Evolutionary conservation across 164 flowering plant species (phyloP).

Genomic region (Taxillus chinensis): DNA sequence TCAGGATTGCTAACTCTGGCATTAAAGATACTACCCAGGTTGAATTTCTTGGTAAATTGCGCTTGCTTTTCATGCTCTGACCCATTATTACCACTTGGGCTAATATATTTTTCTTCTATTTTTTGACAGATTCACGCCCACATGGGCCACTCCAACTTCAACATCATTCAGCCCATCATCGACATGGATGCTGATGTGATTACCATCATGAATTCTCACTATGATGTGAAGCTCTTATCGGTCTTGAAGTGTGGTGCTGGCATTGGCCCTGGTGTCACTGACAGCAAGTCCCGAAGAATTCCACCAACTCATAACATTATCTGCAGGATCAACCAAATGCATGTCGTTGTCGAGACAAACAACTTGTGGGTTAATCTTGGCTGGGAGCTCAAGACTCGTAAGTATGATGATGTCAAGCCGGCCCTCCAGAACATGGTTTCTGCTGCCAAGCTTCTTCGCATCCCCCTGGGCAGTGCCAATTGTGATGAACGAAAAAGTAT

Average conservation of each 20-base stretch:
- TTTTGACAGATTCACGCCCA: conserved; percentile 1
- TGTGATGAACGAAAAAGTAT: neutral
- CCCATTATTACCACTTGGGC: neutral
- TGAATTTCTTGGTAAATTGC: neutral
- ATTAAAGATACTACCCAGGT: conserved; percentile 12
- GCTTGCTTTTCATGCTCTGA: neutral
- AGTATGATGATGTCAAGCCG: conserved; percentile 8
- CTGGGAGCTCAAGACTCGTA: conserved; percentile 8
- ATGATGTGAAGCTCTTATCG: conserved; percentile 6
- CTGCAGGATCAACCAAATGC: conserved; percentile 7
- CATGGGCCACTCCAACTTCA: conserved; percentile 9
- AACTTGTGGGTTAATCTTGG: conserved; percentile 7
- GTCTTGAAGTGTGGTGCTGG: conserved; percentile 9
- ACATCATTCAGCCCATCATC: conserved; percentile 1
- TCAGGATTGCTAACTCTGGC: conserved; percentile 6
- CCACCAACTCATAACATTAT: conserved; percentile 6
- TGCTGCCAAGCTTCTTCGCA: neutral
- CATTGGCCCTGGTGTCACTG: conserved; percentile 10
- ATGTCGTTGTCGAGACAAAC: conserved; percentile 5
- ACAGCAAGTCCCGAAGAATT: conserved; percentile 8
- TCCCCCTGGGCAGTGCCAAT: neutral
- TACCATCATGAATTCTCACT: neutral
- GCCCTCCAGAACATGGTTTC: neutral
- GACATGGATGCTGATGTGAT: conserved; percentile 8
- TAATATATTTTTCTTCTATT: neutral